These are phyloP conservation scores for Coleophoma eucalyptorum DNA, from an alignment of 2,329 filamentous ascomycete species.

Conservation along the genomic window DNA sequence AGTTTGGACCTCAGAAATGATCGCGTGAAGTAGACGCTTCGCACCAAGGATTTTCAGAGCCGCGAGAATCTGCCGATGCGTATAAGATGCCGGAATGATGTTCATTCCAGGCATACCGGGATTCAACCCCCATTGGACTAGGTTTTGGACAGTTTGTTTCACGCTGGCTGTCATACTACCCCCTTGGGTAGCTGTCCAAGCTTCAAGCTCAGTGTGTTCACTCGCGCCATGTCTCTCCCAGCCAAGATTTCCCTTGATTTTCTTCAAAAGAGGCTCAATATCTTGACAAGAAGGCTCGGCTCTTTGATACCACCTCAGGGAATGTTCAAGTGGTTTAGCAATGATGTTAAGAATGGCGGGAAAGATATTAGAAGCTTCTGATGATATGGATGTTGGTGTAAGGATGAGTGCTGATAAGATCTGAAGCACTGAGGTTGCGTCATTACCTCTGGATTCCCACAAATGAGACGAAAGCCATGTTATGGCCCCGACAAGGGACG, in stretches of 20 bases:
- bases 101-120: slow-evolving; percentile 47
- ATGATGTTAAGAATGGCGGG: slow-evolving; percentile 68
- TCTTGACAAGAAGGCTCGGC: slow-evolving; percentile 65
- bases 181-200: slow-evolving; percentile 55
- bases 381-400: slow-evolving; percentile 59
- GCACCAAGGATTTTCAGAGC: slow-evolving; percentile 60
- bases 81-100: slow-evolving; percentile 61
- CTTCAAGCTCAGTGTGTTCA: slow-evolving; percentile 63
- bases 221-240: slow-evolving; percentile 59
- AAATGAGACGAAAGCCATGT: slow-evolving; percentile 68
- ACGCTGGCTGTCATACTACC: slow-evolving; percentile 56
- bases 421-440: slow-evolving; percentile 66
- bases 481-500: slow-evolving; percentile 71
- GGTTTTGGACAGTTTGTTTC: slow-evolving; percentile 55
- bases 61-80: slow-evolving; percentile 65
- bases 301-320: slow-evolving; percentile 62
- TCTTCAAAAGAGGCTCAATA: slow-evolving; percentile 64
- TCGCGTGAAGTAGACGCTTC: slow-evolving; percentile 52
- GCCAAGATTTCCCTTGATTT: slow-evolving; percentile 54
- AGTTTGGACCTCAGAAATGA: slow-evolving; percentile 64
- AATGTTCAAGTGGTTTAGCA: slow-evolving; percentile 64
- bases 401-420: slow-evolving; percentile 71
- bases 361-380: slow-evolving; percentile 66
- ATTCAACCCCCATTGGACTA: slow-evolving; percentile 65
- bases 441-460: slow-evolving; percentile 54